These are phyloP conservation scores for Ceratocystis destructans DNA, from an alignment of 2,329 filamentous ascomycete genomes.

Conservation along the genomic window DNA sequence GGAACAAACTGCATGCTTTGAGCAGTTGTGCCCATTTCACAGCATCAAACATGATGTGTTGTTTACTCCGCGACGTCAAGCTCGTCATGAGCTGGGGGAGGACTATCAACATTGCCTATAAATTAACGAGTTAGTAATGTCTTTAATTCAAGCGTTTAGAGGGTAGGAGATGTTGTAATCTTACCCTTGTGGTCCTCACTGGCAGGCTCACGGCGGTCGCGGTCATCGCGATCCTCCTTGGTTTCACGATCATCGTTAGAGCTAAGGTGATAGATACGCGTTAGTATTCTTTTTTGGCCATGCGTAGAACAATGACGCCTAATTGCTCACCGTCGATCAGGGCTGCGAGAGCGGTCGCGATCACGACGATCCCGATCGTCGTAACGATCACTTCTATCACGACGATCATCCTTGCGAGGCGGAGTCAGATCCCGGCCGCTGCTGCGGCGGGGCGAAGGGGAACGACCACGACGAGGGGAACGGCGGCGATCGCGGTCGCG, in stretches of 20 bases:
- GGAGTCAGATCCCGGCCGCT: slow-evolving; percentile 61
- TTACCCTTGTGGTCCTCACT: slow-evolving; percentile 84
- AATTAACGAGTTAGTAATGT: neutral
- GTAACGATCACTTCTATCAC: slow-evolving; percentile 59
- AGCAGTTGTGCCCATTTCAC: neutral
- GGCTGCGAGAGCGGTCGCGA: slow-evolving; percentile 60
- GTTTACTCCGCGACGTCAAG: slow-evolving; percentile 77
- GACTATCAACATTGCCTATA: slow-evolving; percentile 45
- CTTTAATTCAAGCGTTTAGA: neutral
- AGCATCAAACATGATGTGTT: neutral
- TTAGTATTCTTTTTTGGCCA: neutral
- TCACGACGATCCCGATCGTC: slow-evolving; percentile 63
- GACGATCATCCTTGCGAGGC: slow-evolving; percentile 76
- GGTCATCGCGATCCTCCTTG: slow-evolving; percentile 56
- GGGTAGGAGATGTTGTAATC: slow-evolving; percentile 21
- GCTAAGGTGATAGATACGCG: slow-evolving; percentile 20
- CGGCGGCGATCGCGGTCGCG: slow-evolving; percentile 57
- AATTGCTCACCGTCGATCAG: slow-evolving; percentile 41
- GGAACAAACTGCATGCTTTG: neutral
- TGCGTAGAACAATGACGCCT: neutral
- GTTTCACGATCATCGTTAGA: slow-evolving; percentile 36
- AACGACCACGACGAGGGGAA: slow-evolving; percentile 52
- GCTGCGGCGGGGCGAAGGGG: slow-evolving; percentile 66
- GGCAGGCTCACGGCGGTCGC: slow-evolving; percentile 66
- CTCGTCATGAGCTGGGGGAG: slow-evolving; percentile 77